Evolutionary conservation across 305 asterid genomes (phyloP).

Genomic region (Petunia hybrid): DNA sequence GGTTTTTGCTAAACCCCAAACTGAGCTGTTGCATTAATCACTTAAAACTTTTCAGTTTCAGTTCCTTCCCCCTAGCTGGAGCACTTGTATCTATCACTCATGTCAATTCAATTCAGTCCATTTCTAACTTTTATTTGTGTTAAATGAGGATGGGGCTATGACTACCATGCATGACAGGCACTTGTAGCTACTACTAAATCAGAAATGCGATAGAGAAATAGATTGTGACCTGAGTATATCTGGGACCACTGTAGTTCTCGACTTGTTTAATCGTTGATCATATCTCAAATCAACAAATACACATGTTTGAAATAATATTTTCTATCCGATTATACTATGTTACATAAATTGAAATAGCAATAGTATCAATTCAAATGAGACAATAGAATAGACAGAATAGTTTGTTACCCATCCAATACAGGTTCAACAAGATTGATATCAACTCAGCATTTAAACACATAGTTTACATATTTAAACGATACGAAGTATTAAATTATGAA

Average conservation of each 20-base stretch:
- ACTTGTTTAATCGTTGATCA: neutral
- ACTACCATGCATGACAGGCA: slow-evolving; percentile 3
- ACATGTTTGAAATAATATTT: too few species aligned
- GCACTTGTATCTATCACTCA: slow-evolving; percentile 6
- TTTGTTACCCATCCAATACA: too few species aligned
- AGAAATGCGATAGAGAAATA: neutral
- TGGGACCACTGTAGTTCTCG: neutral
- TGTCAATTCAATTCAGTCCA: neutral
- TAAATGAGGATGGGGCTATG: slow-evolving; percentile 16
- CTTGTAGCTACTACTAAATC: neutral
- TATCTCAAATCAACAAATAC: neutral
- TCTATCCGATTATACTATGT: too few species aligned
- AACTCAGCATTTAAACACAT: neutral
- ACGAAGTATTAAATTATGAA: neutral
- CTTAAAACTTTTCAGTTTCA: neutral
- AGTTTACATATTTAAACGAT: neutral
- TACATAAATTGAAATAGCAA: too few species aligned
- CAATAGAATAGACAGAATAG: neutral
- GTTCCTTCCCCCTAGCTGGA: neutral
- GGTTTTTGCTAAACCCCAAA: slow-evolving; percentile 23
- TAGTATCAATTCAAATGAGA: neutral
- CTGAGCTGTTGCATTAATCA: neutral
- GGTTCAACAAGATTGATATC: neutral
- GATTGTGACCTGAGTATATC: neutral
- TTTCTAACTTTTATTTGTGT: neutral